A percentile compares a stretch with the other conserved stretches of the same genome.
Evolutionary conservation across 1,284 basidiomycete species (phyloP).

Genomic region (Sparassis latifolia): DNA sequence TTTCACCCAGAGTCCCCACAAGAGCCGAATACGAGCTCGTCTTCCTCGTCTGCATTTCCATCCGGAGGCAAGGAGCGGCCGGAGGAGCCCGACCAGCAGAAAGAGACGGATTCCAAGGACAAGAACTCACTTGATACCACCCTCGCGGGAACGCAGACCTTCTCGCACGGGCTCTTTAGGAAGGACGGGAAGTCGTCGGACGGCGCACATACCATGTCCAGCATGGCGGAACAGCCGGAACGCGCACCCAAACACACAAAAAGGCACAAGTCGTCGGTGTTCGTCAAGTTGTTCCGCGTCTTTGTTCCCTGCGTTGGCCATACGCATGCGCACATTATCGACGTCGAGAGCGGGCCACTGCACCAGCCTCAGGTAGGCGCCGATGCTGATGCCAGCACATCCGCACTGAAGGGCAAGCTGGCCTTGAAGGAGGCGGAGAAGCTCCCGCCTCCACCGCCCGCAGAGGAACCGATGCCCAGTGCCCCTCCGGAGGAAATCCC

Average conservation of each 20-base stretch:
- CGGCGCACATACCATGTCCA: constrained; percentile 29
- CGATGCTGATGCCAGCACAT: constrained; percentile 9
- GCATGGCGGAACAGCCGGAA: constrained; percentile 19
- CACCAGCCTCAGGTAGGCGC: constrained; percentile 3
- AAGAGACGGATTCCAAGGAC: constrained; percentile 31
- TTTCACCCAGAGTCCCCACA: constrained; percentile 7
- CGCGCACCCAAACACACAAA: constrained; percentile 12
- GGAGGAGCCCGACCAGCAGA: constrained; percentile 17
- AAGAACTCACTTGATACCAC: constrained; percentile 38
- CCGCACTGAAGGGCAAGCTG: constrained; percentile 26
- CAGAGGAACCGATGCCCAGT: constrained; percentile 10
- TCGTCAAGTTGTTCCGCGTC: constrained; percentile 40
- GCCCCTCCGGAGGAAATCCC: constrained; percentile 4
- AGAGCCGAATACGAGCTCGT: constrained; percentile 1
- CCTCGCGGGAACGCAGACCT: constrained; percentile 28
- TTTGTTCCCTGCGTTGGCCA: constrained; percentile 45
- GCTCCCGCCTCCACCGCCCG: constrained; percentile 17
- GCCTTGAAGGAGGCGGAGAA: constrained; percentile 21
- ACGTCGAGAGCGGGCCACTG: constrained; percentile 2
- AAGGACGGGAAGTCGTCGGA: constrained; percentile 33
- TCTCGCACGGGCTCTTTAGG: constrained; percentile 26
- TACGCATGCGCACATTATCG: constrained; percentile 28
- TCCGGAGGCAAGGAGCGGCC: constrained; percentile 12
- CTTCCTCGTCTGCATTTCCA: constrained; percentile 9
- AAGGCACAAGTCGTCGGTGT: constrained; percentile 32